phyloP scores from a whole-genome alignment of 2,329 filamentous ascomycete genomes.

The Trichophyton benhamiae region DNA sequence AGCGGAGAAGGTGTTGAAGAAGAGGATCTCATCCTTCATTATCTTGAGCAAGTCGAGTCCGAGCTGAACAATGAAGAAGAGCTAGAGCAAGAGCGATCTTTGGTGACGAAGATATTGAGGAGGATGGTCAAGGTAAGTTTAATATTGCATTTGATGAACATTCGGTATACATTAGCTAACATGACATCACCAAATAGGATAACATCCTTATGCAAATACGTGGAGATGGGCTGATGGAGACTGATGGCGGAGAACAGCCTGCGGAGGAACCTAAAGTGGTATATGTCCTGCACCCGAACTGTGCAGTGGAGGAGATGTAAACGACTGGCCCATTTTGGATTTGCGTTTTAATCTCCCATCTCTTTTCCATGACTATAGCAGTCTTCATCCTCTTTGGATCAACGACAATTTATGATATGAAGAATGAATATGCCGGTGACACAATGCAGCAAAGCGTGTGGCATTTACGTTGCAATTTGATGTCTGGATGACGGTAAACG shows the following conservation, averaged over 20 bases:
- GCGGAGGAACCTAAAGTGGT: constrained; percentile 44
- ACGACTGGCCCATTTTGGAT: not conserved
- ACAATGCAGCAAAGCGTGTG: not conserved
- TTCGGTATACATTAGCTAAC: not conserved
- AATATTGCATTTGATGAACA: constrained; percentile 1
- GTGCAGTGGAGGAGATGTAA: constrained; percentile 54
- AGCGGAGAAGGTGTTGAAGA: constrained; percentile 74
- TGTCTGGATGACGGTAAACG: not conserved
- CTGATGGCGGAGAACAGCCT: constrained; percentile 47
- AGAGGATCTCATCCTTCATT: constrained; percentile 74
- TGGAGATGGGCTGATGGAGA: constrained; percentile 79
- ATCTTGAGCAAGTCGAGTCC: constrained; percentile 78
- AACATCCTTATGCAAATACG: constrained; percentile 50
- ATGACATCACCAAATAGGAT: constrained; percentile 32
- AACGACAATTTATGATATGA: not conserved
- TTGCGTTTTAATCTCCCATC: not conserved
- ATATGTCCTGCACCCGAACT: constrained; percentile 92
- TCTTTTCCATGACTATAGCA: not conserved
- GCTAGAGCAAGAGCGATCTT: constrained; percentile 57
- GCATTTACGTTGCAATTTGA: not conserved
- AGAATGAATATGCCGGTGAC: not conserved
- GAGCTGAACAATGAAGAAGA: constrained; percentile 72
- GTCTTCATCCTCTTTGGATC: not conserved
- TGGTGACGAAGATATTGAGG: constrained; percentile 78
- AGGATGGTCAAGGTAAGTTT: constrained; percentile 81